Evolutionary conservation across 768 basidiomycete genomes (phyloP).

Genomic region (Suillus bovinus): DNA sequence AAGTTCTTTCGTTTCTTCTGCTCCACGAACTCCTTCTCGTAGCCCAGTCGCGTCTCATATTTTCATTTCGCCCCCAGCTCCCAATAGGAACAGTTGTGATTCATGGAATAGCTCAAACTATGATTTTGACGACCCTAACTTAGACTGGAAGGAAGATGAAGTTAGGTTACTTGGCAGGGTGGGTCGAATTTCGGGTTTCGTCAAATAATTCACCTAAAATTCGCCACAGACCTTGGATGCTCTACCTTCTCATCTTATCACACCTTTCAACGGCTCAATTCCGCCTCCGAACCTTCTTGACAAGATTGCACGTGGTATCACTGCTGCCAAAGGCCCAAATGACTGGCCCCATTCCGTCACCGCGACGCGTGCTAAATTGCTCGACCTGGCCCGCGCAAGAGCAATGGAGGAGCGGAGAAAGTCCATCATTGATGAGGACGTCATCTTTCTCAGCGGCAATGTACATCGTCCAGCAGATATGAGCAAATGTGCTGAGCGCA

Average conservation of each 20-base stretch:
- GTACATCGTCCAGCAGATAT: constrained; percentile 3
- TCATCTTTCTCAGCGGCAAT: constrained; percentile 19
- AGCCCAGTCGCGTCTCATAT: constrained; percentile 56
- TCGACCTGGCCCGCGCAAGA: constrained; percentile 71
- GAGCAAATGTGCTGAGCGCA: constrained; percentile 7
- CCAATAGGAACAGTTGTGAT: constrained; percentile 67
- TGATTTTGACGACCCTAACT: constrained; percentile 59
- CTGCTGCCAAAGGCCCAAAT: constrained; percentile 68
- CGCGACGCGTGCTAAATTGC: constrained; percentile 79
- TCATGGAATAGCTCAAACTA: constrained; percentile 84
- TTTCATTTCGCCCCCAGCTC: constrained; percentile 44
- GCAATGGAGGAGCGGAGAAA: constrained; percentile 54
- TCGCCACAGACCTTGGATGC: constrained; percentile 71
- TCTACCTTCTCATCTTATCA: constrained; percentile 80
- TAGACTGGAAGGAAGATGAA: constrained; percentile 77
- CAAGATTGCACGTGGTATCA: constrained; percentile 79
- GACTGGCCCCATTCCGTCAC: constrained; percentile 86
- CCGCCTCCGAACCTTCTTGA: constrained; percentile 87
- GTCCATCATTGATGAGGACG: constrained; percentile 49
- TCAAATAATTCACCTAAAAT: not conserved
- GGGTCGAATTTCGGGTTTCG: constrained; percentile 25
- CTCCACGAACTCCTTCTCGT: constrained; percentile 61
- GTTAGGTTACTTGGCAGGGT: constrained; percentile 67
- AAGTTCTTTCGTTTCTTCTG: constrained; percentile 31
- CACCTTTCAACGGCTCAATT: constrained; percentile 81